Evolutionary conservation across 2,329 filamentous ascomycete genomes (phyloP).

Genomic region (Akanthomyces uredinophilus): DNA sequence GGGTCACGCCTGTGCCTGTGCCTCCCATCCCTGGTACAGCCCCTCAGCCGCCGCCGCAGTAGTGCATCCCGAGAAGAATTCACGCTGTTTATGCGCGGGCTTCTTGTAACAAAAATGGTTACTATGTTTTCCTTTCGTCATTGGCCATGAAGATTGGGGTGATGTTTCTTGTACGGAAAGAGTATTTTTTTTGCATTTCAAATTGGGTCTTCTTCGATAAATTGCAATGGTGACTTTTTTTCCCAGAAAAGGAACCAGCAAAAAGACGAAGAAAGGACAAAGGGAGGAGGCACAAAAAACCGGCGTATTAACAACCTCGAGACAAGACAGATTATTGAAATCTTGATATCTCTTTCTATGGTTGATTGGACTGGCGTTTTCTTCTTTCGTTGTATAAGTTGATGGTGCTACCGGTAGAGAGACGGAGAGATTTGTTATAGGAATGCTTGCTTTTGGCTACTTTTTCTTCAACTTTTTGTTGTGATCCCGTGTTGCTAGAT

Average conservation of each 20-base stretch:
- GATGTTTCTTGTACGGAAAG: not conserved
- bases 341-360: not conserved
- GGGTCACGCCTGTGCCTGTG: slow-evolving; percentile 41
- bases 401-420: not conserved
- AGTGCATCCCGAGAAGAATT: not conserved
- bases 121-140: not conserved
- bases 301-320: slow-evolving; percentile 6
- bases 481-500: not conserved
- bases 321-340: not conserved
- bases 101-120: slow-evolving; percentile 8
- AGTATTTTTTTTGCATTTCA: not conserved
- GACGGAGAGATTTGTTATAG: not conserved
- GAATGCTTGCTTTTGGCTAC: not conserved
- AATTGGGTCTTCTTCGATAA: not conserved
- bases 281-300: not conserved
- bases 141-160: not conserved
- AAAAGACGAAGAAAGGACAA: not conserved
- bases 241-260: not conserved
- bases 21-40: slow-evolving; percentile 34
- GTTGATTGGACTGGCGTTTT: not conserved
- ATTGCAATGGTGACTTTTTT: not conserved
- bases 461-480: not conserved
- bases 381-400: not conserved
- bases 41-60: not conserved
- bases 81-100: not conserved